These are phyloP conservation scores for Septoria linicola DNA, from an alignment of 2,329 filamentous ascomycete species.

Conservation along the genomic window DNA sequence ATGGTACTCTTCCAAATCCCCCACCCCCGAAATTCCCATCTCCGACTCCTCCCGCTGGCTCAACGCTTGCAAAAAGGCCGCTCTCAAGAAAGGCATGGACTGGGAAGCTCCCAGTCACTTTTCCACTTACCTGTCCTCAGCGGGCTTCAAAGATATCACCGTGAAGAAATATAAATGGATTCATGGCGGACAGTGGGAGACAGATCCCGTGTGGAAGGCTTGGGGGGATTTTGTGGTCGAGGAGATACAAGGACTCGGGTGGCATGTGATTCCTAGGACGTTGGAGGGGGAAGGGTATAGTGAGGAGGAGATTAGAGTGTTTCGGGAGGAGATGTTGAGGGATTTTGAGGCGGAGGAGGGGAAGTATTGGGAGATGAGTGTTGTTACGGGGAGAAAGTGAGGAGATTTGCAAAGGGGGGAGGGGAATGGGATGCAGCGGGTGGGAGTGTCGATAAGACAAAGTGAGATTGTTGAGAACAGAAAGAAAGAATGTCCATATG, in stretches of 20 bases:
- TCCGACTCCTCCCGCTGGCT: conserved; percentile 24
- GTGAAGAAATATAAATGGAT: conserved; percentile 24
- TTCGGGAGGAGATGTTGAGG: conserved; percentile 15
- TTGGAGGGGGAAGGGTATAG: conserved; percentile 8
- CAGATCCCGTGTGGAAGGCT: conserved; percentile 11
- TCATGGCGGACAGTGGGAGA: conserved; percentile 13
- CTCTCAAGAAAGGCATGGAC: conserved; percentile 6
- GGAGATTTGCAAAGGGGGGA: no score
- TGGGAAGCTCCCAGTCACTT: conserved; percentile 6
- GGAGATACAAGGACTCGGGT: conserved; percentile 9
- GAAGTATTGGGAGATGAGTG: conserved; percentile 19
- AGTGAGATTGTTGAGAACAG: no score
- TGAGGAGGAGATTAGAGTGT: conserved; percentile 10
- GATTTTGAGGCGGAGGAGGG: conserved; percentile 12
- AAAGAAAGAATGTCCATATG: no score
- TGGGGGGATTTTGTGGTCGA: conserved; percentile 19
- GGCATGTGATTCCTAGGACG: conserved; percentile 17
- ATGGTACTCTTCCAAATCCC: conserved; percentile 9
- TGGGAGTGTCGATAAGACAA: no score
- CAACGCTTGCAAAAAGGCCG: conserved; percentile 2
- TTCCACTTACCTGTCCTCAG: conserved; percentile 18
- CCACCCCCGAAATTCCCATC: conserved; percentile 2
- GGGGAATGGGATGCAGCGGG: no score
- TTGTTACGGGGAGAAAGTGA: conserved; percentile 16
- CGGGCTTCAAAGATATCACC: conserved; percentile 25